phyloP scores from a whole-genome alignment of 805 yeast genomes.

The Saturnispora saitoi region DNA sequence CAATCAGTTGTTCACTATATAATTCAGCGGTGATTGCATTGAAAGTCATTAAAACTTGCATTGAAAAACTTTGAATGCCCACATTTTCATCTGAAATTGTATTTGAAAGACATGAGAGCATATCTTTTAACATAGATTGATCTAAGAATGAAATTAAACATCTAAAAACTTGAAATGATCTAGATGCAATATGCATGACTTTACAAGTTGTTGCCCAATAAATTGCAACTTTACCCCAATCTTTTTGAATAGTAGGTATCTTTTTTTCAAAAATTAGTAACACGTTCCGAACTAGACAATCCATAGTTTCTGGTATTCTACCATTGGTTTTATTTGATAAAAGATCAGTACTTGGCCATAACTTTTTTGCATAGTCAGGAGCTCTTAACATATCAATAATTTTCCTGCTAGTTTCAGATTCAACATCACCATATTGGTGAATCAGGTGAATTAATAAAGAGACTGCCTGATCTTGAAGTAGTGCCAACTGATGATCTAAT shows the following conservation, averaged over 20 bases:
- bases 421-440: slow-evolving; percentile 47
- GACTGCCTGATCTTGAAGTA: slow-evolving; percentile 80
- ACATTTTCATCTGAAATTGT: slow-evolving; percentile 83
- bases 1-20: slow-evolving; percentile 66
- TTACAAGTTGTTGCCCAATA: slow-evolving; percentile 98
- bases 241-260: slow-evolving; percentile 50
- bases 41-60: slow-evolving; percentile 94
- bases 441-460: slow-evolving; percentile 66
- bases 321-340: slow-evolving; percentile 70
- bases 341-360: slow-evolving; percentile 87
- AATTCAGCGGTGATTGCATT: slow-evolving; percentile 87
- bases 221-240: slow-evolving; percentile 79
- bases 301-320: slow-evolving; percentile 82
- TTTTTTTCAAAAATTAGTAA: slow-evolving; percentile 45
- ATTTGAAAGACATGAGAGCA: slow-evolving; percentile 86
- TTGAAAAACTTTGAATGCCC: slow-evolving; percentile 93
- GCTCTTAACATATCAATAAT: slow-evolving; percentile 51
- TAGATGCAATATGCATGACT: slow-evolving; percentile 91
- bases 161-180: slow-evolving; percentile 90
- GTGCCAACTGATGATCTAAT: slow-evolving; percentile 76
- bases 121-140: slow-evolving; percentile 81
- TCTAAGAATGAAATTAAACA: slow-evolving; percentile 75
- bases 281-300: slow-evolving; percentile 53
- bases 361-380: slow-evolving; percentile 37
- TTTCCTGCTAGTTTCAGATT: slow-evolving; percentile 44